Conservation (phyloP, 345 rosid species). For the Eucalyptus polyanthemos region DNA sequence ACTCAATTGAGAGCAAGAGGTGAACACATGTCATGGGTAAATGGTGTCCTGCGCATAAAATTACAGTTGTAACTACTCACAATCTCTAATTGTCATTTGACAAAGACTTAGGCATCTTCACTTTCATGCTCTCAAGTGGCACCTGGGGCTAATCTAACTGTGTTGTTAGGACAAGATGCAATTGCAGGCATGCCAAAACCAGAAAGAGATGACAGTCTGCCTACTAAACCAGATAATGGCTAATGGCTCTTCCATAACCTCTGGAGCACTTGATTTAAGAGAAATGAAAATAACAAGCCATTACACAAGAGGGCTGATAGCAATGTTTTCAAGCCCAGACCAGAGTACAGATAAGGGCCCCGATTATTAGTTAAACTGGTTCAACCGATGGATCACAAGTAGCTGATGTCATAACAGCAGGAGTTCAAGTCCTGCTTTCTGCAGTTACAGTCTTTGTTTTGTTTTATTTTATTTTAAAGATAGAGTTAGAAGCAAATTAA, state of each 20-base stretch:
- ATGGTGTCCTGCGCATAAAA: background rate
- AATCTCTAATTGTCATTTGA: background rate
- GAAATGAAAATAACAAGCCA: background rate
- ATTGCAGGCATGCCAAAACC: background rate
- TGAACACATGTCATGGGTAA: background rate
- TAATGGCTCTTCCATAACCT: background rate
- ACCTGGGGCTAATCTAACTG: background rate
- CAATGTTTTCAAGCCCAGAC: background rate
- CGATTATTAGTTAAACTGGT: background rate
- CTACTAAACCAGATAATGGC: background rate
- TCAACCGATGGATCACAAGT: background rate
- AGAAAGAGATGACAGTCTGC: background rate
- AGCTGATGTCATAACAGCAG: background rate
- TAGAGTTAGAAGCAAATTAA: background rate
- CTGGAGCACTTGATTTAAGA: background rate
- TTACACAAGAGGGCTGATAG: background rate
- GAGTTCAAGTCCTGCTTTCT: background rate
- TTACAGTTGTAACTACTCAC: background rate
- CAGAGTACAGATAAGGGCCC: background rate
- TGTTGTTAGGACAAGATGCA: background rate
- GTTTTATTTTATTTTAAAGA: background rate
- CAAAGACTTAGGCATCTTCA: background rate
- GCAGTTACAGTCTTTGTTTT: background rate
- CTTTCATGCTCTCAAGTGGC: background rate
- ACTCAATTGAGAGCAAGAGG: background rate